Conservation (phyloP, 2,329 filamentous ascomycete genomes). For the Ophiostoma perfectum region DNA sequence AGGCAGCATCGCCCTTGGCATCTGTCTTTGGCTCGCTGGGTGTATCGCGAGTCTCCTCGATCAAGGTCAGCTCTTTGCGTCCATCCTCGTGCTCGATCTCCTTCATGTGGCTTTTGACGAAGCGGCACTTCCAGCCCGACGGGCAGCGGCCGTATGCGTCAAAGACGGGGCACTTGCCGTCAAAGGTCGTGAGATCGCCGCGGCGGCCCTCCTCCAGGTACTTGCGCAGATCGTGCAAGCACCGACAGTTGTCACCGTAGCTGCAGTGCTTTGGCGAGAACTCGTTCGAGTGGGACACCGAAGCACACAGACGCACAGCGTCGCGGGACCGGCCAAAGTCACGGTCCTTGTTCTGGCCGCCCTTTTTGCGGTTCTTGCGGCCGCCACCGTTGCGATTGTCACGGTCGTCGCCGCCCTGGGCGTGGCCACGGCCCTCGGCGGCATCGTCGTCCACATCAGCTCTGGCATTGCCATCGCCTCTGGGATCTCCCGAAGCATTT, state of each 20-base stretch:
- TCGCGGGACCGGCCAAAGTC: slow-evolving; percentile 77
- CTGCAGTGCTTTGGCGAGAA: slow-evolving; percentile 74
- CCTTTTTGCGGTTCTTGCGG: slow-evolving; percentile 37
- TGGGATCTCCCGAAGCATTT: not conserved
- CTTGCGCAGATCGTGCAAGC: slow-evolving; percentile 75
- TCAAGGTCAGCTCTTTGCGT: slow-evolving; percentile 70
- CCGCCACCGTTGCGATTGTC: slow-evolving; percentile 31
- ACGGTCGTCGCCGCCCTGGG: slow-evolving; percentile 16
- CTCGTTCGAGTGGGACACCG: slow-evolving; percentile 64
- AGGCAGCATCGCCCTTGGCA: slow-evolving; percentile 7
- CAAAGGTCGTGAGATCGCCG: slow-evolving; percentile 69
- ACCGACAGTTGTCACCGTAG: slow-evolving; percentile 75
- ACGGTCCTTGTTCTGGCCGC: slow-evolving; percentile 78
- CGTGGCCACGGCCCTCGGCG: slow-evolving; percentile 38
- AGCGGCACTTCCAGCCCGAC: slow-evolving; percentile 91
- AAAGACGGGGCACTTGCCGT: slow-evolving; percentile 75
- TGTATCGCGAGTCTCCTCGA: slow-evolving; percentile 38
- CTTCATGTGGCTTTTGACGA: slow-evolving; percentile 78
- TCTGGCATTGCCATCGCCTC: slow-evolving; percentile 13
- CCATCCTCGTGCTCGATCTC: slow-evolving; percentile 76
- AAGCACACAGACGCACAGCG: slow-evolving; percentile 70
- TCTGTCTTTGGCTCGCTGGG: slow-evolving; percentile 28
- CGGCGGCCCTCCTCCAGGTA: slow-evolving; percentile 81
- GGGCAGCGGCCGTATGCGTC: slow-evolving; percentile 69
- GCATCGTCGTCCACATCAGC: slow-evolving; percentile 43